These are phyloP conservation scores for Setaria italica DNA, from an alignment of 202 grass and related monocot species.

Conservation along the genomic window DNA sequence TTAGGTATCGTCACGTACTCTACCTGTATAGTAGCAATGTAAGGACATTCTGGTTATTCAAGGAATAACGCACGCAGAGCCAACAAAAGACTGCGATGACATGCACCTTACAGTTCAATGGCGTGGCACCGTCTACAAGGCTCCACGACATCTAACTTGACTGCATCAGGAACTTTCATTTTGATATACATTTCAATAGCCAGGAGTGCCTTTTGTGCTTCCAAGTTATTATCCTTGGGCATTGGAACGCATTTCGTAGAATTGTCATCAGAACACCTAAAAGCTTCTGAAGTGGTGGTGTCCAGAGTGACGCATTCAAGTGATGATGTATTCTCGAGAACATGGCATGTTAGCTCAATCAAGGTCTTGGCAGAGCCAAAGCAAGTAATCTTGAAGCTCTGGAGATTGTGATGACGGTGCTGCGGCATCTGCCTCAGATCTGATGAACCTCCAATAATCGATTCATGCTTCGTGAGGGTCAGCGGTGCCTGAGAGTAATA, in stretches of 20 bases:
- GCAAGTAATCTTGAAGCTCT: not conserved
- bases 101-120: too few species aligned
- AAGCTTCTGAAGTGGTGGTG: not conserved
- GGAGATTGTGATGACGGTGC: not conserved
- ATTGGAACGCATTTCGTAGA: not conserved
- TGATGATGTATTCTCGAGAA: not conserved
- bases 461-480: too few species aligned
- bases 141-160: not conserved
- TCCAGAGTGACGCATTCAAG: not conserved
- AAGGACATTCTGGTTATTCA: too few species aligned
- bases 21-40: too few species aligned
- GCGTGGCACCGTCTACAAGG: not conserved
- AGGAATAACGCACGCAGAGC: too few species aligned
- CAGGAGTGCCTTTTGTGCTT: not conserved
- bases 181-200: not conserved
- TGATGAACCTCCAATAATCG: too few species aligned
- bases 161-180: not conserved
- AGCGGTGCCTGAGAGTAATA: too few species aligned
- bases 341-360: not conserved
- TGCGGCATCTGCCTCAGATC: too few species aligned
- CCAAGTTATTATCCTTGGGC: not conserved
- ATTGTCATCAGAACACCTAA: not conserved
- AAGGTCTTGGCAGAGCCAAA: not conserved
- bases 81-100: too few species aligned
- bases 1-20: too few species aligned